Percentiles rank a stretch among this genome's conserved stretches.
phyloP scores from a whole-genome alignment of 192 early-diverging fungal genomes.

The Backusella mclennaniae region DNA sequence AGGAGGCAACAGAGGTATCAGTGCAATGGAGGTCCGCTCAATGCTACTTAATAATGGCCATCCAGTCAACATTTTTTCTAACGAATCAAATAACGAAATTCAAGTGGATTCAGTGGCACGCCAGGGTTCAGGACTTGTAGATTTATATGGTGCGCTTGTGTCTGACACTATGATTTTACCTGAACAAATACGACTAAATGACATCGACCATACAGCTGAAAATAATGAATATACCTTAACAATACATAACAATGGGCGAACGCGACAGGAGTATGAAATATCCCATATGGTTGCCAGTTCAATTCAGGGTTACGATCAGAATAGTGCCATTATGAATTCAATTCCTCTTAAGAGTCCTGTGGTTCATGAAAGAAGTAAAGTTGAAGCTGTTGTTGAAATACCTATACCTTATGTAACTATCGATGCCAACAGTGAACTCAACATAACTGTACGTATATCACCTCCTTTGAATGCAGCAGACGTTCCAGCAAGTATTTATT shows the following conservation, averaged over 20 bases:
- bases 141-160: slow-evolving; percentile 60
- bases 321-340: not conserved
- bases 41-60: slow-evolving; percentile 55
- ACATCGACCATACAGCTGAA: slow-evolving; percentile 33
- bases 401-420: slow-evolving; percentile 28
- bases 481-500: slow-evolving; percentile 43
- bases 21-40: slow-evolving; percentile 20
- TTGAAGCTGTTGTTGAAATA: slow-evolving; percentile 39
- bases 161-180: slow-evolving; percentile 55
- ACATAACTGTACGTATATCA: slow-evolving; percentile 37
- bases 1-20: slow-evolving; percentile 23
- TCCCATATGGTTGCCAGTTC: slow-evolving; percentile 40
- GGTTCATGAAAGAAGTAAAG: not conserved
- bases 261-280: slow-evolving; percentile 33
- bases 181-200: slow-evolving; percentile 54
- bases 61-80: slow-evolving; percentile 38
- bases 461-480: slow-evolving; percentile 37
- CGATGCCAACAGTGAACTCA: slow-evolving; percentile 23
- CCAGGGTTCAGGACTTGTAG: slow-evolving; percentile 76
- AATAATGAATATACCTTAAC: slow-evolving; percentile 37
- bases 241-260: slow-evolving; percentile 40
- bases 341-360: slow-evolving; percentile 33
- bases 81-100: slow-evolving; percentile 7
- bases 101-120: slow-evolving; percentile 56
- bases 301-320: slow-evolving; percentile 36